Conservation (phyloP, 1,284 basidiomycete species). For the Microbotryomycetes sp. region DNA sequence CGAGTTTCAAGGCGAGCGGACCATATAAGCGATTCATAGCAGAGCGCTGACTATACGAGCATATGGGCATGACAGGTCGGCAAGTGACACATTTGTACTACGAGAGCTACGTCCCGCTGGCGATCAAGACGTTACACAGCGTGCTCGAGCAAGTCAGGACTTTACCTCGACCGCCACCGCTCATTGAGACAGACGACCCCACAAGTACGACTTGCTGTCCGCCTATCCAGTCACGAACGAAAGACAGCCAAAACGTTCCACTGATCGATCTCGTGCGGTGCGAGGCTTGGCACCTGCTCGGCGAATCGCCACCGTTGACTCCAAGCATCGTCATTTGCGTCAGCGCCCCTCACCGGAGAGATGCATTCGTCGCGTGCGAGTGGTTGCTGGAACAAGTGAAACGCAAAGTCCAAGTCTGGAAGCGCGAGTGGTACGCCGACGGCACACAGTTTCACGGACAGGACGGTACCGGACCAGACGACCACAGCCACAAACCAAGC, state of each 20-base stretch:
- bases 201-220: no score
- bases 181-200: background rate
- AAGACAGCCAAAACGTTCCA: background rate
- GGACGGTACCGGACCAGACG: no score
- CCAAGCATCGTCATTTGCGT: constrained; percentile 43
- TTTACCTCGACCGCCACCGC: constrained; percentile 5
- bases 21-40: background rate
- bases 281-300: constrained; percentile 23
- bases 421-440: constrained; percentile 64
- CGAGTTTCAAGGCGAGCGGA: constrained; percentile 49
- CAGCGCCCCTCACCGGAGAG: constrained; percentile 65
- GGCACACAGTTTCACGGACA: constrained; percentile 45
- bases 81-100: constrained; percentile 67
- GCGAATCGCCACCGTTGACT: constrained; percentile 27
- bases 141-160: constrained; percentile 13
- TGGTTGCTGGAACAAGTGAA: constrained; percentile 76
- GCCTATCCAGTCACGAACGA: constrained; percentile 4
- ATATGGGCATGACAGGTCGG: constrained; percentile 49
- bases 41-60: constrained; percentile 38
- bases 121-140: constrained; percentile 60
- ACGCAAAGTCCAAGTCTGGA: constrained; percentile 76
- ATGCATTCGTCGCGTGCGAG: constrained; percentile 72
- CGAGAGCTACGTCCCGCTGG: constrained; percentile 67
- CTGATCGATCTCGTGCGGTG: constrained; percentile 20
- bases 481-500: constrained; percentile 42